Evolutionary conservation across 495 filamentous ascomycete genomes (phyloP).

Genomic region (Tuber indicum): DNA sequence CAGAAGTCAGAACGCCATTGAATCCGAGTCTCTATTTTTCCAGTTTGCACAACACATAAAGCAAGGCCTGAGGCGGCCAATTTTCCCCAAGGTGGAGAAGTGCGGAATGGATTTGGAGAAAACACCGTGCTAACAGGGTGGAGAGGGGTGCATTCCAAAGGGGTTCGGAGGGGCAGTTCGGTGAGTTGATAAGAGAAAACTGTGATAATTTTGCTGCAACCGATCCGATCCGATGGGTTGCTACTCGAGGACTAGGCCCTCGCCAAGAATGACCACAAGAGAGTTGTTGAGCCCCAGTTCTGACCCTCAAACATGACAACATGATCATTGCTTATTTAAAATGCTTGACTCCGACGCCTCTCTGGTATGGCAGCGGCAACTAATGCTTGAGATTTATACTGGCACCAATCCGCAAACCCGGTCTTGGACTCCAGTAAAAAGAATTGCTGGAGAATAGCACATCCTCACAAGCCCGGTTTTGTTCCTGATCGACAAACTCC

Average conservation of each 20-base stretch:
- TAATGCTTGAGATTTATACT: neutral
- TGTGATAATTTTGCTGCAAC: neutral
- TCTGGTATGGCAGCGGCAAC: neutral
- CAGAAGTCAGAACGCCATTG: neutral
- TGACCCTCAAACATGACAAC: neutral
- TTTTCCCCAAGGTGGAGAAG: neutral
- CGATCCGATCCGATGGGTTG: too few relatives aligned
- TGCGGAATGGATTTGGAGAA: neutral
- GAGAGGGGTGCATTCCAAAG: neutral
- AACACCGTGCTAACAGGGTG: neutral
- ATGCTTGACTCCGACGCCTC: neutral
- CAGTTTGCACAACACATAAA: neutral
- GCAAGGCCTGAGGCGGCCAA: neutral
- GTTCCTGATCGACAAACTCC: neutral
- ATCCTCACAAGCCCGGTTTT: neutral
- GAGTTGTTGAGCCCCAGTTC: neutral
- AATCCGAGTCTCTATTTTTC: neutral
- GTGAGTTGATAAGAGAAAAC: neutral
- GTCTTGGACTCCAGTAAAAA: neutral
- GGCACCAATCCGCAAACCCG: neutral
- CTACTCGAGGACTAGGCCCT: neutral
- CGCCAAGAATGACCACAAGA: neutral
- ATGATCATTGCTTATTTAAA: neutral
- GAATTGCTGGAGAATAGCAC: neutral
- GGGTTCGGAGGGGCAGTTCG: neutral